Base-by-base conservation (phyloP, 495 filamentous ascomycete genomes). In the Cercophora sp. region DNA sequence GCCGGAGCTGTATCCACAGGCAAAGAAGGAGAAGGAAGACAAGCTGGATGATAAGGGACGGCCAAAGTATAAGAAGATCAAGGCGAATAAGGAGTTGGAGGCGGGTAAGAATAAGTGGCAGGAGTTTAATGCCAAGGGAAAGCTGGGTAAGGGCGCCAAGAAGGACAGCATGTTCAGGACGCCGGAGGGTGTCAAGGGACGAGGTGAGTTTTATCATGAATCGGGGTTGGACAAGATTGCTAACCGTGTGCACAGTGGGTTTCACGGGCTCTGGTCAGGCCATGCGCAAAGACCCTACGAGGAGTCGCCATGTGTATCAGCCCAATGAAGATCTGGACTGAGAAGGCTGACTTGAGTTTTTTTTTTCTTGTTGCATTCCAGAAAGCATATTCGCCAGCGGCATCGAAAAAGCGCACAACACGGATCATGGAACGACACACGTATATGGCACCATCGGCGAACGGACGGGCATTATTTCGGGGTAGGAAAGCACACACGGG, bases 121-220 rank as follows among this genome's bases (percentile, higher is more conserved):
- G 68, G 86, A 91, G 59, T 98, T 94, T 65, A 83, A 80, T 32
- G 75, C 74, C 58, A 95, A 91, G 72, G 85, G 87, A 16, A 90
- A 89, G 63, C 73, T 82, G 32, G 86, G 82, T 40, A 90, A 88
- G 68, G 57, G 71, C n/a, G 62, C 65, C 39, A 90, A 88, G 72
- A 96, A 96, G 75, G 91, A 97, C 13, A 94, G 88, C 72, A 96
- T 96, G 93, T 98, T 98, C 61, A 81, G 94, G 22, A 96, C 91
- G 2, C 88, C 87, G 0, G 89, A 94, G 22, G 86, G 88, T 37
- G 76, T 92, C 10, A 81, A 89, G 58, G 90, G 88, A 40, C 79
- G 89, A 85, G 91, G 91, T 96, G 73, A 57, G 63, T 60, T 34
- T 32, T 56, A 3, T 19, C 5, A 5, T 13, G 8, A 26, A 6